Evolutionary conservation across 129 eudicot genomes (phyloP).

Genomic region (Flaveria ramosissima): DNA sequence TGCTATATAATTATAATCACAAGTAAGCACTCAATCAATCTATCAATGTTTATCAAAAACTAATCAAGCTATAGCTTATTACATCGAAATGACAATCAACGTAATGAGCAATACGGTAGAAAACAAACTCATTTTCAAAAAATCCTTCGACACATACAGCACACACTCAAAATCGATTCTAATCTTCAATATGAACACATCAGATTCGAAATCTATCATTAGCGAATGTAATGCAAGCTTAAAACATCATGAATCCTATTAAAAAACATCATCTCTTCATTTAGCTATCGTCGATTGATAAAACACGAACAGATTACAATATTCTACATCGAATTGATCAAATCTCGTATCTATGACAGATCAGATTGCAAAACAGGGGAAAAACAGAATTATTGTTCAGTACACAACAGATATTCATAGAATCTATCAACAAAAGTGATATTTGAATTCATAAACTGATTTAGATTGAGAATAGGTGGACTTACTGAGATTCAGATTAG

Average conservation of each 20-base stretch:
- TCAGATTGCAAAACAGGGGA: conserved; percentile 15
- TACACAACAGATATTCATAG: conserved; percentile 15
- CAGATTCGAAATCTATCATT: conserved; percentile 18
- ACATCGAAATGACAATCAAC: not conserved
- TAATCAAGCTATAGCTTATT: not conserved
- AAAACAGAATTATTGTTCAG: not conserved
- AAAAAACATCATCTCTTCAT: conserved; percentile 10
- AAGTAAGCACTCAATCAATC: conserved; percentile 19
- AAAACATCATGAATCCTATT: not conserved
- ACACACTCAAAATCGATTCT: conserved; percentile 5
- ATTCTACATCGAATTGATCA: not conserved
- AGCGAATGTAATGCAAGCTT: conserved; percentile 21
- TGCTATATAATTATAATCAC: conserved; percentile 8
- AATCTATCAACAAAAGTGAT: conserved; percentile 1
- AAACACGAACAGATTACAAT: conserved; percentile 10
- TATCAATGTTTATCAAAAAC: not conserved
- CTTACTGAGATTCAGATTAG: conserved; percentile 28
- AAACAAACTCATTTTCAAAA: not conserved
- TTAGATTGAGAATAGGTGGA: conserved; percentile 8
- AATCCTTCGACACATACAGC: conserved; percentile 3
- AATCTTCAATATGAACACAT: not conserved
- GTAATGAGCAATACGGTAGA: not conserved
- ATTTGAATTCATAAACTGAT: conserved; percentile 11
- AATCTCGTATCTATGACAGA: not conserved
- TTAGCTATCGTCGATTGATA: not conserved